phyloP scores from a whole-genome alignment of 2,329 filamentous ascomycete genomes.

The Verticillium dahliae region DNA sequence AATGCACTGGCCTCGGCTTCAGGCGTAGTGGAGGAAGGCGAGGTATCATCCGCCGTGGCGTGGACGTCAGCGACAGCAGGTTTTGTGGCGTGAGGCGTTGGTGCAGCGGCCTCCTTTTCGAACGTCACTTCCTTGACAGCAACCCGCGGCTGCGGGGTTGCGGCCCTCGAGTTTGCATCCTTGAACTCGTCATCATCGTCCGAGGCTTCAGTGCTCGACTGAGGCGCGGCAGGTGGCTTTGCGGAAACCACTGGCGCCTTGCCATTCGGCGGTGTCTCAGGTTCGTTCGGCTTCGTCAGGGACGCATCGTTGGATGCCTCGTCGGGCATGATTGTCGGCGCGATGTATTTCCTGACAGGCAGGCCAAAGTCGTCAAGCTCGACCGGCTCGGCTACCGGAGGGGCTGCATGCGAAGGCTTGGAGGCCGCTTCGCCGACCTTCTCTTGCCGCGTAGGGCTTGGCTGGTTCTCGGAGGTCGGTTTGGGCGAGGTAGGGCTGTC shows the following conservation, averaged over 20 bases:
- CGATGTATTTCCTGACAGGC: conserved; percentile 48
- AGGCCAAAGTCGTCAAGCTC: conserved; percentile 68
- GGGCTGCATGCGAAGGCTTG: conserved; percentile 11
- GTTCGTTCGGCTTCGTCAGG: neutral
- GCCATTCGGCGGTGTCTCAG: conserved; percentile 1
- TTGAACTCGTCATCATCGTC: conserved; percentile 19
- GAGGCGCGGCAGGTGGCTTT: conserved; percentile 4
- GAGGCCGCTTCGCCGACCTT: conserved; percentile 18
- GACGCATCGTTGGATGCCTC: conserved; percentile 2
- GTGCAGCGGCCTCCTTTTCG: neutral
- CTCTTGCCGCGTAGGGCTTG: conserved; percentile 13
- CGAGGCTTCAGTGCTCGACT: conserved; percentile 12
- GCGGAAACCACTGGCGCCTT: conserved; percentile 1
- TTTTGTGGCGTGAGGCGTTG: conserved; percentile 3
- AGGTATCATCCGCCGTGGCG: neutral
- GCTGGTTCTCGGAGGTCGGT: neutral
- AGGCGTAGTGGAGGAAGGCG: neutral
- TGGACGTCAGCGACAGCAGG: neutral
- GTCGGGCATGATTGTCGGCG: conserved; percentile 14
- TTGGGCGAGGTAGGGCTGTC: conserved; percentile 3
- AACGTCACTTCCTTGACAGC: neutral
- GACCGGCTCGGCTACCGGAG: conserved; percentile 23
- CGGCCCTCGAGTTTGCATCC: conserved; percentile 12
- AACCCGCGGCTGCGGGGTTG: conserved; percentile 2
- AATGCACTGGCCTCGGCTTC: conserved; percentile 1